A percentile compares a stretch with the other conserved stretches of the same genome.
Evolutionary conservation across 2,329 filamentous ascomycete species (phyloP).

Genomic region (Colletotrichum sp.): DNA sequence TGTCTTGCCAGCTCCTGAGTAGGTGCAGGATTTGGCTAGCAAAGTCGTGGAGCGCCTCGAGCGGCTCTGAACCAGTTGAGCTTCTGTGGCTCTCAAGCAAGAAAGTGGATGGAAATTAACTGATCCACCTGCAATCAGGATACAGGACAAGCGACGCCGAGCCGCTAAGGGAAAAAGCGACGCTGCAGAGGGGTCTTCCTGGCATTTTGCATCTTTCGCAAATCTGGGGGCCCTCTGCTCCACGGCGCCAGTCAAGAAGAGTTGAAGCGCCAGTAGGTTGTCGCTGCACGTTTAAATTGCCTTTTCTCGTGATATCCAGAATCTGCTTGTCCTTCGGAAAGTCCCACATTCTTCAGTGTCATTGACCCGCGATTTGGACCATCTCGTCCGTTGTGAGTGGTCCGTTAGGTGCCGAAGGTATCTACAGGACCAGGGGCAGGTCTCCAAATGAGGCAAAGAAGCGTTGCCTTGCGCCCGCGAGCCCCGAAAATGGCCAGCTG

Average conservation of each 20-base stretch:
- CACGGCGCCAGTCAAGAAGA: neutral
- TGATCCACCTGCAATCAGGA: conserved; percentile 1
- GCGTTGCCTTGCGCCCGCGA: neutral
- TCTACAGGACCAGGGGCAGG: neutral
- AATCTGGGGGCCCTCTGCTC: neutral
- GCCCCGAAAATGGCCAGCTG: neutral
- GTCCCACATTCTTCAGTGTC: neutral
- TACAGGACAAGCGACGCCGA: neutral
- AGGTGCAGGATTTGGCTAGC: neutral
- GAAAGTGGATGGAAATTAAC: conserved; percentile 5
- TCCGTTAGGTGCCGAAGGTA: neutral
- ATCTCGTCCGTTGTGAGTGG: neutral
- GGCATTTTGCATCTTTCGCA: neutral
- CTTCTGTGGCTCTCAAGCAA: neutral
- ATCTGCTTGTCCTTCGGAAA: neutral
- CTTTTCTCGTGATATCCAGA: neutral
- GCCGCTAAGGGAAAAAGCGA: conserved; percentile 12
- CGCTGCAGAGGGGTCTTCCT: neutral
- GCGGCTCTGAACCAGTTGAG: neutral
- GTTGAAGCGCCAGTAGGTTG: neutral
- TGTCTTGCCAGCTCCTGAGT: neutral
- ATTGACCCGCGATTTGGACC: neutral
- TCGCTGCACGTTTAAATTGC: conserved; percentile 7
- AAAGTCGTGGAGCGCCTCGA: neutral
- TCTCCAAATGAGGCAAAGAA: conserved; percentile 1